A percentile compares a stretch with the other conserved stretches of the same genome.
Conservation (phyloP, 177 flowering plant genomes). For the Vitis hybrid region DNA sequence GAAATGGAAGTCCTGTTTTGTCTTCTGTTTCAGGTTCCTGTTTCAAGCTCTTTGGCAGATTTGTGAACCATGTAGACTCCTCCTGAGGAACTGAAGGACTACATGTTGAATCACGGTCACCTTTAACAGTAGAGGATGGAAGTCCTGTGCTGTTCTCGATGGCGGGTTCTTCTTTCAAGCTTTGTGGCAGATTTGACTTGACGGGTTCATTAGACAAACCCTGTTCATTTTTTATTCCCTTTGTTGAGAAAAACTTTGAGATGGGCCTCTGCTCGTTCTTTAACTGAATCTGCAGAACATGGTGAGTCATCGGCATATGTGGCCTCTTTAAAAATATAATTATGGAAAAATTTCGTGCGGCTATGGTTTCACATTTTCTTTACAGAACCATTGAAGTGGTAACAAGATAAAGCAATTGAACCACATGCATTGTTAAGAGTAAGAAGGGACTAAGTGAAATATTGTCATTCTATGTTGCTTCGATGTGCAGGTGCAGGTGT, state of each 20-base stretch:
- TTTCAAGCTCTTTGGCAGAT: conserved; percentile 11
- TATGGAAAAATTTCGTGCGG: no score
- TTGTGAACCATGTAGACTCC: not conserved
- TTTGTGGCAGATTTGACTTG: conserved; percentile 4
- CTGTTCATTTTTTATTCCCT: conserved; percentile 23
- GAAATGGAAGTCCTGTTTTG: not conserved
- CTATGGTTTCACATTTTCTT: no score
- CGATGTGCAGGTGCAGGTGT: no score
- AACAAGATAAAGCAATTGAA: no score
- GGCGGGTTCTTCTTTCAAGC: conserved; percentile 33
- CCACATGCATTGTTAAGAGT: not conserved
- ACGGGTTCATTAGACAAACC: conserved; percentile 14
- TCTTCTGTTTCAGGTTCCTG: conserved; percentile 11
- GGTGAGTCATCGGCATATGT: not conserved
- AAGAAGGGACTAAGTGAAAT: not conserved
- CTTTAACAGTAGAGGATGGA: not conserved
- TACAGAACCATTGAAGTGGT: no score
- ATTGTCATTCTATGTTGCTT: no score
- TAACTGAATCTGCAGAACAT: conserved; percentile 42
- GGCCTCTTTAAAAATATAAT: no score
- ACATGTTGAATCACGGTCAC: not conserved
- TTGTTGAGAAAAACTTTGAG: conserved; percentile 60
- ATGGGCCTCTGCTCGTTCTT: conserved; percentile 50
- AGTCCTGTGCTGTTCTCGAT: conserved; percentile 7
- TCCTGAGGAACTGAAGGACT: no score